Percentiles rank a stretch among this genome's conserved stretches.
Conservation (phyloP, 441 rosid species). For the Erodium texanum region DNA sequence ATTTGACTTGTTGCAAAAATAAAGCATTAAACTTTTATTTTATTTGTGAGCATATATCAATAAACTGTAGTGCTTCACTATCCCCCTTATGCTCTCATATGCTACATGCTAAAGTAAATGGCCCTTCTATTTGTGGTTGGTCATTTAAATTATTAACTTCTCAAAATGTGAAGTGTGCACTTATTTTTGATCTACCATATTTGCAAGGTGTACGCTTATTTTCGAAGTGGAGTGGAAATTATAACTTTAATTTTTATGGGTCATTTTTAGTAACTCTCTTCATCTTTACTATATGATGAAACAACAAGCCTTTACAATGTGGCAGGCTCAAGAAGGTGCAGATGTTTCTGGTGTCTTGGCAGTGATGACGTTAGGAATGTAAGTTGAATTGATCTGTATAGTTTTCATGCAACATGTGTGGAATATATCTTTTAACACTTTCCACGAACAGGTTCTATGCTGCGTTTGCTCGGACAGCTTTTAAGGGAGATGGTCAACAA, state of each 20-base stretch:
- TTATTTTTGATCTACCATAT: neutral
- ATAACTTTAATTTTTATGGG: neutral
- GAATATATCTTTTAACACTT: slow-evolving; percentile 14
- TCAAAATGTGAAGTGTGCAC: neutral
- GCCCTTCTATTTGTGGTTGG: no score
- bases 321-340: slow-evolving; percentile 79
- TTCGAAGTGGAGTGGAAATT: neutral
- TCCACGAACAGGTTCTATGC: slow-evolving; percentile 72
- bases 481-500: slow-evolving; percentile 84
- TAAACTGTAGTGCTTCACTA: neutral
- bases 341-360: slow-evolving; percentile 84
- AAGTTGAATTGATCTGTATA: slow-evolving; percentile 27
- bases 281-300: neutral
- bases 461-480: slow-evolving; percentile 83
- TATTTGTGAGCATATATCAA: no score
- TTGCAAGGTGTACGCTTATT: neutral
- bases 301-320: slow-evolving; percentile 17
- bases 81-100: neutral
- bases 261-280: neutral
- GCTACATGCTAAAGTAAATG: neutral
- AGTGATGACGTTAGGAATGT: slow-evolving; percentile 94
- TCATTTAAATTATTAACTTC: neutral
- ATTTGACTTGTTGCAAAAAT: neutral
- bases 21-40: neutral
- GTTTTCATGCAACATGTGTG: slow-evolving; percentile 14